These are phyloP conservation scores for Graphilbum fragrans DNA, from an alignment of 2,329 filamentous ascomycete species.

Conservation along the genomic window DNA sequence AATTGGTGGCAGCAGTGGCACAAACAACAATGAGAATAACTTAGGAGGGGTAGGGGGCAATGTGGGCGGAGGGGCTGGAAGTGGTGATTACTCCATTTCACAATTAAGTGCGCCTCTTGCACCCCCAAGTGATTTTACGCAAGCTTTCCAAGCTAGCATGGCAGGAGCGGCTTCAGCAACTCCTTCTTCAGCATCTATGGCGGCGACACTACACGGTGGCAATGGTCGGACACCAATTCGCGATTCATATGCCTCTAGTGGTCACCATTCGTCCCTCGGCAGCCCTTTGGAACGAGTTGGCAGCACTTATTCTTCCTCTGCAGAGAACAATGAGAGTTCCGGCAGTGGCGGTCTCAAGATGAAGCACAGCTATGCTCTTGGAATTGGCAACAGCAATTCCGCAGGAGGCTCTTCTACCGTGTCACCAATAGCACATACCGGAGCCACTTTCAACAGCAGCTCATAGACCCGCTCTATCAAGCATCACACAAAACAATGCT, in stretches of 20 bases:
- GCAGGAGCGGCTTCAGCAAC: conserved; percentile 14
- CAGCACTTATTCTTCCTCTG: no score
- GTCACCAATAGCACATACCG: conserved; percentile 7
- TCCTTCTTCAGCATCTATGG: background rate
- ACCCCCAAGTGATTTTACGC: conserved; percentile 38
- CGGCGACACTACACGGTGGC: conserved; percentile 5
- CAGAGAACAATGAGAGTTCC: no score
- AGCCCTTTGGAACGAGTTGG: no score
- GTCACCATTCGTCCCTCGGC: no score
- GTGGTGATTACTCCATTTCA: conserved; percentile 34
- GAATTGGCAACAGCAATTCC: conserved; percentile 13
- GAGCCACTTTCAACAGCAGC: conserved; percentile 17
- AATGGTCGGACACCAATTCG: conserved; percentile 29
- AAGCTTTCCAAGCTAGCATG: conserved; percentile 32
- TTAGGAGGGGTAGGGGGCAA: no score
- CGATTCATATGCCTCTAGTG: conserved; percentile 19
- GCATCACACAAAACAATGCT: no score
- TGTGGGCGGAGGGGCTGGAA: no score
- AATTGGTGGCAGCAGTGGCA: no score
- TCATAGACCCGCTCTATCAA: conserved; percentile 1
- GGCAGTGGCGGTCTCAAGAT: no score
- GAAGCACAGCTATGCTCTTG: no score
- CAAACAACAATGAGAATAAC: background rate
- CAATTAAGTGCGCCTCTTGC: conserved; percentile 44
- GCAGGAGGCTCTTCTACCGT: conserved; percentile 8